These are phyloP conservation scores for Leccinum proliferum DNA, from an alignment of 1,284 basidiomycete genomes.

Conservation along the genomic window DNA sequence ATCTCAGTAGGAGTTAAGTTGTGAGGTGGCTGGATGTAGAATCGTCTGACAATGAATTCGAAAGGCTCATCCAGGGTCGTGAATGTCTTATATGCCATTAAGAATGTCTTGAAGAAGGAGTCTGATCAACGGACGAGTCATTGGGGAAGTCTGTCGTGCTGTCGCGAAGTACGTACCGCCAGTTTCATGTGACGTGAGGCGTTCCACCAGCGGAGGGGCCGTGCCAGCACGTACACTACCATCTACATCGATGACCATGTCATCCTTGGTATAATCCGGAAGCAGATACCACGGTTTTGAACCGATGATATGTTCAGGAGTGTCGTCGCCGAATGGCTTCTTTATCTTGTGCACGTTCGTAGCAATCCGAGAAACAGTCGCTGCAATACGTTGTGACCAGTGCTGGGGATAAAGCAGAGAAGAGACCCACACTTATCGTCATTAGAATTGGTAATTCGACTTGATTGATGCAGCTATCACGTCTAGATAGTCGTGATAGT, in stretches of 20 bases:
- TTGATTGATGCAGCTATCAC: slow-evolving; percentile 44
- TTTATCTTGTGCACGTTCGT: slow-evolving; percentile 56
- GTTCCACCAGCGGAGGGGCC: slow-evolving; percentile 79
- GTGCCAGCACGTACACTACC: slow-evolving; percentile 86
- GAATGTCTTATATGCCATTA: slow-evolving; percentile 91
- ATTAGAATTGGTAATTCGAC: slow-evolving; percentile 43
- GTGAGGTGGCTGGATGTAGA: slow-evolving; percentile 57
- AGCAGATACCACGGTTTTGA: slow-evolving; percentile 84
- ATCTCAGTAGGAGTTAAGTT: slow-evolving; percentile 62
- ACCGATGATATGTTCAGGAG: slow-evolving; percentile 43
- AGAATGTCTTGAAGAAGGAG: slow-evolving; percentile 87
- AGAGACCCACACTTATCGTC: slow-evolving; percentile 23
- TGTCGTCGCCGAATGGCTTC: slow-evolving; percentile 75
- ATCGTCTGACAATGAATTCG: slow-evolving; percentile 30
- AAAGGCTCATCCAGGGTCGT: slow-evolving; percentile 80
- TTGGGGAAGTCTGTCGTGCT: not conserved
- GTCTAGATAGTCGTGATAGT: slow-evolving; percentile 43
- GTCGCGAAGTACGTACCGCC: slow-evolving; percentile 47
- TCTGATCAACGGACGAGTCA: slow-evolving; percentile 40
- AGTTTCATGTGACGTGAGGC: slow-evolving; percentile 86
- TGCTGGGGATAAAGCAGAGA: slow-evolving; percentile 1
- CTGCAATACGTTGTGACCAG: slow-evolving; percentile 14
- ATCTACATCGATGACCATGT: slow-evolving; percentile 83
- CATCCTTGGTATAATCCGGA: slow-evolving; percentile 72
- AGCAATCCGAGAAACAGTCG: slow-evolving; percentile 26